These are phyloP conservation scores for Lophiostoma macrostomum DNA, from an alignment of 495 filamentous ascomycete species.

Conservation along the genomic window DNA sequence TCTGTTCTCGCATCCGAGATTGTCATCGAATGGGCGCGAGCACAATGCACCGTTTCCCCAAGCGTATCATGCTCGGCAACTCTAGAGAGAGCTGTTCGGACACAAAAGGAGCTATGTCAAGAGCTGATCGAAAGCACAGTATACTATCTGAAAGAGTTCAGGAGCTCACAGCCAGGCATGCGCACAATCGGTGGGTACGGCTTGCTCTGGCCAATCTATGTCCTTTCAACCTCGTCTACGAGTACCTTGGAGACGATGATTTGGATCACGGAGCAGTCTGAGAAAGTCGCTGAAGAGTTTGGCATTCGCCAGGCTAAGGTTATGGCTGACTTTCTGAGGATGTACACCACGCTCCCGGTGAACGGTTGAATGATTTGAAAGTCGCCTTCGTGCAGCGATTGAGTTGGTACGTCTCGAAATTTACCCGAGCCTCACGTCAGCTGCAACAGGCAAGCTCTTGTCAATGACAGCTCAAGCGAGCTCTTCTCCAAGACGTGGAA, in stretches of 20 bases:
- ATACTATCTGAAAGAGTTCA: neutral
- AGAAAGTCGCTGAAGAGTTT: slow-evolving; percentile 9
- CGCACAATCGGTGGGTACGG: slow-evolving; percentile 1
- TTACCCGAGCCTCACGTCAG: no score
- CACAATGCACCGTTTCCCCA: neutral
- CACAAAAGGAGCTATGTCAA: slow-evolving; percentile 6
- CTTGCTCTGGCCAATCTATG: slow-evolving; percentile 11
- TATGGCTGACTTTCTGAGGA: slow-evolving; percentile 11
- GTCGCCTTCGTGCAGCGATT: no score
- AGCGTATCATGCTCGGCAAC: neutral
- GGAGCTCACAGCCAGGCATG: neutral
- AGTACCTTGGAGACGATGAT: neutral
- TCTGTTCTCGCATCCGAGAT: slow-evolving; percentile 10
- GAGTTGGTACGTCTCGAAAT: no score
- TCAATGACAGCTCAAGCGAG: no score
- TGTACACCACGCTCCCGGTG: slow-evolving; percentile 2
- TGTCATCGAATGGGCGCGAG: slow-evolving; percentile 12
- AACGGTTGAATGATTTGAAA: no score
- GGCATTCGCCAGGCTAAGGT: slow-evolving; percentile 9
- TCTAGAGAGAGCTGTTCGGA: neutral
- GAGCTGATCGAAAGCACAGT: slow-evolving; percentile 1
- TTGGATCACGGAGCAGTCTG: slow-evolving; percentile 1
- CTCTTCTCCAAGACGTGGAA: no score
- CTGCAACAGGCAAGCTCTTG: no score
- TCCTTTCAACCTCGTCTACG: slow-evolving; percentile 4